These are phyloP conservation scores for Deinandra increscens DNA, from an alignment of 129 eudicot genomes.

Conservation along the genomic window DNA sequence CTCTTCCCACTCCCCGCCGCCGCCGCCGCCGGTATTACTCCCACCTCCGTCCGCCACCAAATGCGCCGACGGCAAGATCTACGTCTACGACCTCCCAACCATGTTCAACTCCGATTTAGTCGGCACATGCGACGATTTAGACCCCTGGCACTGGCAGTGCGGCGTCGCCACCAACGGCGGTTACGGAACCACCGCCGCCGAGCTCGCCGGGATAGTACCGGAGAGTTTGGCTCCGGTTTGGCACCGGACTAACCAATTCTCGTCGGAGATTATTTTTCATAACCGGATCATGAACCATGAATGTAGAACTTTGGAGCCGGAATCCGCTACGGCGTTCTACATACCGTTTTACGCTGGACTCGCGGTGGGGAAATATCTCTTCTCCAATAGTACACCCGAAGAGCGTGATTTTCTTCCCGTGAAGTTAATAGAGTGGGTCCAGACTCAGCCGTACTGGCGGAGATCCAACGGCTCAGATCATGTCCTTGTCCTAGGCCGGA, in stretches of 20 bases:
- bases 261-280: conserved; percentile 54
- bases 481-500: conserved; percentile 53
- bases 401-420: conserved; percentile 51
- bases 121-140: conserved; percentile 49
- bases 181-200: conserved; percentile 48
- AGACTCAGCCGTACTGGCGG: conserved; percentile 48
- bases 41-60: conserved; percentile 6
- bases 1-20: conserved; percentile 20
- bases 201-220: conserved; percentile 53
- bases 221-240: conserved; percentile 42
- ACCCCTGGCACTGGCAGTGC: conserved; percentile 84
- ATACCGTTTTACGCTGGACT: conserved; percentile 82
- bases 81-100: conserved; percentile 63
- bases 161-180: conserved; percentile 69
- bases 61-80: conserved; percentile 48
- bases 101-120: conserved; percentile 55
- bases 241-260: conserved; percentile 70
- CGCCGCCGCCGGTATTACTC: background rate
- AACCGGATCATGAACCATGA: conserved; percentile 44
- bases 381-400: conserved; percentile 36
- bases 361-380: conserved; percentile 68
- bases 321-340: conserved; percentile 67
- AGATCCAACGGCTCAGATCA: conserved; percentile 75
- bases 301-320: conserved; percentile 58
- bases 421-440: conserved; percentile 62